Conservation (phyloP, 345 rosid species). For the Cardamine resedifolia region DNA sequence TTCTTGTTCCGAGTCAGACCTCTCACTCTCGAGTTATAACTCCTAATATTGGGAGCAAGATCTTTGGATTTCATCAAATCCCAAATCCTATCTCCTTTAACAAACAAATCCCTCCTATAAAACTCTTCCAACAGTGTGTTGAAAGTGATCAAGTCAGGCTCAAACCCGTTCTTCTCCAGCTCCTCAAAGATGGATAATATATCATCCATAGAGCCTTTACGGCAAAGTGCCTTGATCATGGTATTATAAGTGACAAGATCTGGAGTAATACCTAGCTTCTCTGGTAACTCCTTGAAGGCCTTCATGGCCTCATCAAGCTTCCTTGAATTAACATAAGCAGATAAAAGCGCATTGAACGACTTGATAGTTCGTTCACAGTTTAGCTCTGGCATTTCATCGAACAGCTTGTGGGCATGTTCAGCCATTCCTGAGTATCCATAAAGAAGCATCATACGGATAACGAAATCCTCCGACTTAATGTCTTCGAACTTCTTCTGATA, state of each 20-base stretch:
- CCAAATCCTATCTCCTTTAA: conserved; percentile 69
- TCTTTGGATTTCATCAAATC: conserved; percentile 50
- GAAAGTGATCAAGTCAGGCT: conserved; percentile 53
- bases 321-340: conserved; percentile 52
- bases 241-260: conserved; percentile 59
- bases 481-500: conserved; percentile 70
- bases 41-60: conserved; percentile 54
- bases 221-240: conserved; percentile 55
- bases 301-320: conserved; percentile 45
- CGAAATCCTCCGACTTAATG: conserved; percentile 58
- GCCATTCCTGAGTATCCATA: conserved; percentile 67
- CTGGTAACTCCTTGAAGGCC: conserved; percentile 48
- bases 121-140: conserved; percentile 59
- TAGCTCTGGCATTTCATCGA: conserved; percentile 76
- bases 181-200: conserved; percentile 47
- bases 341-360: conserved; percentile 65
- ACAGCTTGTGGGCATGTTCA: conserved; percentile 67
- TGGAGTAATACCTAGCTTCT: conserved; percentile 48
- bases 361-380: conserved; percentile 54
- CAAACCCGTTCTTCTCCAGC: conserved; percentile 56
- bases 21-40: conserved; percentile 56
- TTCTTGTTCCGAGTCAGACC: conserved; percentile 51
- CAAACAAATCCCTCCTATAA: conserved; percentile 46
- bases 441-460: conserved; percentile 44
- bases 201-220: conserved; percentile 50